A percentile compares a stretch with the other conserved stretches of the same genome.
These are phyloP conservation scores for Gonium pectorale DNA, from an alignment of 139 green algal genomes.

Conservation along the genomic window DNA sequence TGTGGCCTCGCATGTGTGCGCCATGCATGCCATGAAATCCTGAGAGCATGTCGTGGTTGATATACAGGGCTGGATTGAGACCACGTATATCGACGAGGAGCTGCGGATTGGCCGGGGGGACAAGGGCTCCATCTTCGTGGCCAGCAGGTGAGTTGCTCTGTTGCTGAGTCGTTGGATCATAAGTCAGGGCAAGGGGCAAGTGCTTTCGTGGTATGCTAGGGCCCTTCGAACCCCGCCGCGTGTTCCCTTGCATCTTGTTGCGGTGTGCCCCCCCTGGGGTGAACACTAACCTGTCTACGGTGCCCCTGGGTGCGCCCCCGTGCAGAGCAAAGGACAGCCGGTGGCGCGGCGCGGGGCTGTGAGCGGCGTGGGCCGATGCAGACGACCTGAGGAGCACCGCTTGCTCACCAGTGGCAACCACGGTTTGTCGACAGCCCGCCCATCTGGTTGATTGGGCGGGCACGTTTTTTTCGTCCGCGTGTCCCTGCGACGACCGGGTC, in stretches of 20 bases:
- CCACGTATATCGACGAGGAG: constrained; percentile 84
- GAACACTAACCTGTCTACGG: neutral
- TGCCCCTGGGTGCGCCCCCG: neutral
- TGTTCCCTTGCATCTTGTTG: neutral
- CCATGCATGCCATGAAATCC: neutral
- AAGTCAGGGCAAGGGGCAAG: neutral
- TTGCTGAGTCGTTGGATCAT: neutral
- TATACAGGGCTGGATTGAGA: constrained; percentile 71
- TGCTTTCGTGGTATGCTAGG: neutral
- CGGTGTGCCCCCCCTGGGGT: too few relatives aligned
- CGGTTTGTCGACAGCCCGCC: too few relatives aligned
- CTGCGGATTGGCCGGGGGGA: constrained; percentile 77
- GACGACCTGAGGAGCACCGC: too few relatives aligned
- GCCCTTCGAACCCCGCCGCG: too few relatives aligned
- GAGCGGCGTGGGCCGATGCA: too few relatives aligned
- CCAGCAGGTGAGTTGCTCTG: neutral
- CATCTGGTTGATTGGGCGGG: too few relatives aligned
- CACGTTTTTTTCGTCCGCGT: too few relatives aligned
- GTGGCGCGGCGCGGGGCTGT: constrained; percentile 1
- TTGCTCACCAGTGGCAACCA: too few relatives aligned
- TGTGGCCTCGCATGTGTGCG: too few relatives aligned
- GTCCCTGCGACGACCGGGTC: too few relatives aligned
- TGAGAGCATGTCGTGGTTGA: neutral
- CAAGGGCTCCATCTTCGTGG: constrained; percentile 77
- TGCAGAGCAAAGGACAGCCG: constrained; percentile 18